Percentiles rank a stretch among this genome's conserved stretches.
Conservation (phyloP, 164 flowering plant species). For the Dillenia suffruticosa region DNA sequence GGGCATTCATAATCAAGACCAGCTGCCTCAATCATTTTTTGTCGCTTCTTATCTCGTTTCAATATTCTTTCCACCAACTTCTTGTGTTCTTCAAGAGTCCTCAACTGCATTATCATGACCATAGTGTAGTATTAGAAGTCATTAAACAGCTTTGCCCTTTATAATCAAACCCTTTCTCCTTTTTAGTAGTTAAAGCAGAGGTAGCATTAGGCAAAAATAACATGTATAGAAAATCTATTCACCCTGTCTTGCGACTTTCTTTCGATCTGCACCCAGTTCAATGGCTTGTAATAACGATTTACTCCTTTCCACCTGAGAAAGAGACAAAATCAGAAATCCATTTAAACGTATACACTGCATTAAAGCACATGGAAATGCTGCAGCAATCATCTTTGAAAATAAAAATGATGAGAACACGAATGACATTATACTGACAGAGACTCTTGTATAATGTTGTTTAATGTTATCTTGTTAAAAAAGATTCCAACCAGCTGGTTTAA, state of each 20-base stretch:
- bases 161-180: neutral
- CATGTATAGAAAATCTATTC: neutral
- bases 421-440: no score
- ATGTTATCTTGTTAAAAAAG: no score
- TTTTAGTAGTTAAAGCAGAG: neutral
- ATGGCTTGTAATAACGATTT: conserved; percentile 41
- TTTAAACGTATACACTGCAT: neutral
- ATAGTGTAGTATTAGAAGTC: neutral
- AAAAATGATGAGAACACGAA: no score
- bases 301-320: conserved; percentile 69
- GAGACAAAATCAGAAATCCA: conserved; percentile 1
- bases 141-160: no score
- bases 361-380: no score
- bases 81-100: conserved; percentile 69
- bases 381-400: no score
- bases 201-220: neutral
- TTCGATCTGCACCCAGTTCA: conserved; percentile 54
- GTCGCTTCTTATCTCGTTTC: conserved; percentile 55
- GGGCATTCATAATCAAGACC: conserved; percentile 92
- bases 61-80: conserved; percentile 55
- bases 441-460: no score
- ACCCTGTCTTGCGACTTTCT: conserved; percentile 77
- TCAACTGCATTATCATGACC: conserved; percentile 39
- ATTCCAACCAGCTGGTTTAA: no score
- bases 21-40: conserved; percentile 70